A percentile compares a stretch with the other conserved stretches of the same genome.
phyloP scores from a whole-genome alignment of 2,329 filamentous ascomycete genomes.

The Ophiocordyceps robertsii region DNA sequence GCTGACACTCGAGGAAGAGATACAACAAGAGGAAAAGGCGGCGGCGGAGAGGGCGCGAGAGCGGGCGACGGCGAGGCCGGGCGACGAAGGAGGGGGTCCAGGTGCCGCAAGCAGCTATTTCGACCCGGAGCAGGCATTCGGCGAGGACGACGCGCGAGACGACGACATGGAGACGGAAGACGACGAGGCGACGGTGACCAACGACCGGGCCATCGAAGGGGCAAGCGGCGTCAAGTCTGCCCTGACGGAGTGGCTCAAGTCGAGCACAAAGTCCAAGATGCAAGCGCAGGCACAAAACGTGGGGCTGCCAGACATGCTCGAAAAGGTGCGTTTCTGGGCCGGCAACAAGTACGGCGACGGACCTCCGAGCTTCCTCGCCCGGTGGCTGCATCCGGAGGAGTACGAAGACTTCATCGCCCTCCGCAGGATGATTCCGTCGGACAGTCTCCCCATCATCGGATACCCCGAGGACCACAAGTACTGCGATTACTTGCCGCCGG shows the following conservation, averaged over 20 bases:
- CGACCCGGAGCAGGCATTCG: constrained; percentile 19
- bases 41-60: constrained; percentile 20
- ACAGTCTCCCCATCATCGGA: constrained; percentile 26
- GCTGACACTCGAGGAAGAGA: constrained; percentile 41
- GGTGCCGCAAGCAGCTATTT: constrained; percentile 22
- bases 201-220: constrained; percentile 23
- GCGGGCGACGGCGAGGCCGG: constrained; percentile 9
- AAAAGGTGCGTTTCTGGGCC: constrained; percentile 13
- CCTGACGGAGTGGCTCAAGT: constrained; percentile 19
- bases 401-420: constrained; percentile 61
- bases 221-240: constrained; percentile 19
- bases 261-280: constrained; percentile 22
- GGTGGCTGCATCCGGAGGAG: constrained; percentile 66
- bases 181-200: constrained; percentile 7
- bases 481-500: constrained; percentile 55
- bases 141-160: constrained; percentile 15
- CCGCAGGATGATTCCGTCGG: constrained; percentile 53
- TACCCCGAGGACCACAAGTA: constrained; percentile 42
- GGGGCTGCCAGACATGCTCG: constrained; percentile 13
- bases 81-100: constrained; percentile 2
- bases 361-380: constrained; percentile 39
- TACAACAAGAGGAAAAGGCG: constrained; percentile 30
- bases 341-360: constrained; percentile 12
- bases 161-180: constrained; percentile 8
- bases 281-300: constrained; percentile 11